Evolutionary conservation across 1,284 basidiomycete species (phyloP), one percentile per base, ranked within the genome.

Genomic region (Athelia sp.): DNA sequence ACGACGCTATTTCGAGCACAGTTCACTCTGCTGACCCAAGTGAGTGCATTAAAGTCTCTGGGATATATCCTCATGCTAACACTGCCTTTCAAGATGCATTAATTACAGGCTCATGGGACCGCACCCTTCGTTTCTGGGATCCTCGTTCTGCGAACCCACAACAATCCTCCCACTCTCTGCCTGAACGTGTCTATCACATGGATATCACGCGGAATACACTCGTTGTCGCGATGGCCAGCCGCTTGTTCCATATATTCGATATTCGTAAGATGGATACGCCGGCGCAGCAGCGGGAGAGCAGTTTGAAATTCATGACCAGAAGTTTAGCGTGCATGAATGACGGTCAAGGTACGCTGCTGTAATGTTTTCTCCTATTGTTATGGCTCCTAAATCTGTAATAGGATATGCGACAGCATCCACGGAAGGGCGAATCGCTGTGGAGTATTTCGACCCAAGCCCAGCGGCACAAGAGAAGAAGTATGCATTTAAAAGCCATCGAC

Each of bases 401-500:
- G 95, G 96, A 9, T 99, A 92, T 68, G 93, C 94, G 1, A 93
- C 89, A 0, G 90, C 87, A 0, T 96, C 93, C 0, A 92, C 98
- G 15, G 97, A 99, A 65, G 96, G 96, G 0, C 81, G 96, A 35
- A 94, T 99, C 50, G 93, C 95, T 0, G 95, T 99, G 38, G 97
- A 99, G 65, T 98, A 97, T 69, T 95, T 98, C 62, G 93, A 98
- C 58, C 82, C 90, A 2, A 81, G 81, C 10, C 74, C 83, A 0
- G 78, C 81, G 21, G 74, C 77, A 0, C 93, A 98, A 66, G 82
- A 87, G 15, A 87, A 90, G 65, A 98, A 98, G 69, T 99, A 99
- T 65, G 97, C 97, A 2, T 99, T 98, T 81, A 95, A 98, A 64
- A 98, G 95, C 58, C 96, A 99, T 63, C 79, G 96, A 17, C 87